A percentile compares a stretch with the other conserved stretches of the same genome.
Conservation (phyloP, 2,329 filamentous ascomycete species). For the Didymella lethalis region DNA sequence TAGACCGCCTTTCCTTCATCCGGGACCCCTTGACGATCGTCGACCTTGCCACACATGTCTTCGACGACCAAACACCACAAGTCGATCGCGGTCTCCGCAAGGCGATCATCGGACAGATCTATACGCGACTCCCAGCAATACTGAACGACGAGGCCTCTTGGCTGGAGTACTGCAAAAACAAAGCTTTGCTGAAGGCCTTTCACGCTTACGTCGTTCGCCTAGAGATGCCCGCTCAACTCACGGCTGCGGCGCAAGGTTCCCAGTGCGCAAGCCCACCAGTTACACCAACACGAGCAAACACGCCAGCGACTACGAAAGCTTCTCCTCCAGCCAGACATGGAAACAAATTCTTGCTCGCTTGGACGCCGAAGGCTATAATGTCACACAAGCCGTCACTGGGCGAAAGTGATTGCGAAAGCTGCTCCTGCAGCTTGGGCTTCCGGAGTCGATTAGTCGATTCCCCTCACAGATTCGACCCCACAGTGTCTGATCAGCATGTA, state of each 20-base stretch:
- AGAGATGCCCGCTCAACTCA: no score
- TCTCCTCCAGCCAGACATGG: no score
- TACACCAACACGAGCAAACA: constrained; percentile 1
- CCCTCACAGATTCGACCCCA: no score
- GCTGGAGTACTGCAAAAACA: constrained; percentile 23
- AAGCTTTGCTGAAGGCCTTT: constrained; percentile 23
- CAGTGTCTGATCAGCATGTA: no score
- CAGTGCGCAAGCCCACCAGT: background rate
- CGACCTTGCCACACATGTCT: constrained; percentile 24
- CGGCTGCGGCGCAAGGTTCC: background rate
- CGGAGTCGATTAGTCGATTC: no score
- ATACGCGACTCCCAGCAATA: constrained; percentile 22
- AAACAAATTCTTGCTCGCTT: no score
- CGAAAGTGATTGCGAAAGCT: no score
- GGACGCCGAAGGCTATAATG: no score
- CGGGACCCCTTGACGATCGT: constrained; percentile 26
- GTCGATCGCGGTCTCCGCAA: constrained; percentile 30
- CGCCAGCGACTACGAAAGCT: no score
- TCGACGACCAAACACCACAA: constrained; percentile 18
- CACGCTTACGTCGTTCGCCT: constrained; percentile 14
- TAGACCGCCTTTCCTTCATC: constrained; percentile 32
- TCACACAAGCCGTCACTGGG: no score
- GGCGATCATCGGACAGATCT: constrained; percentile 21
- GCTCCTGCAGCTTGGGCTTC: no score
- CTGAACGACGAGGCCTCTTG: constrained; percentile 22